Evolutionary conservation across 139 green algal species (phyloP), one percentile per base, ranked within the genome.

Genomic region (Spirogloea muscicola): DNA sequence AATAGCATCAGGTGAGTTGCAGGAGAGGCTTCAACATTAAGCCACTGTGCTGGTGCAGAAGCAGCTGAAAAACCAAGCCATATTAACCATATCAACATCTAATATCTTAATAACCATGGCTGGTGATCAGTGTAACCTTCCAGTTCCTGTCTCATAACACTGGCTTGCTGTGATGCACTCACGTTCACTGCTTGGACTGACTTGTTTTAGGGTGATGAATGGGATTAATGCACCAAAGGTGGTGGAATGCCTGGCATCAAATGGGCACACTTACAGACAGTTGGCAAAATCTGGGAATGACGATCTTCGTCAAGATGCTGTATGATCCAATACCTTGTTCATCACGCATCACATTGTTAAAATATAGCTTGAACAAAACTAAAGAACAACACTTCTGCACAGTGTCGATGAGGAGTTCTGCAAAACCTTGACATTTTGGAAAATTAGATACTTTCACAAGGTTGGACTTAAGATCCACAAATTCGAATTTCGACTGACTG

Each of bases 261-360:
- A 78, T 16, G 88, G 89, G 1, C 25, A 37, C 33, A 39, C 25
- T 3, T 82, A 86, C 69, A 52, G 60, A 33, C 84, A 93, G 84
- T 81, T 92, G 59, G 85, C 87, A 39, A 95, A 94, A 76, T 84
- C 77, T 37, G 89, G 89, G 27, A 89, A 89, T 61, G 91, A 96
- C 72, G 90, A 94, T 65, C 61, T 95, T 49, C 86, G 90, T 0
- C 91, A 98, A 86, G 94, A 98, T 60, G 94, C 94, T 0, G 91
- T 81, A 27, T 10, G 60, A n/a, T n/a, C n/a, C n/a, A n/a, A n/a
- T n/a, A n/a, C n/a, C n/a, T n/a, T n/a, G 7, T 62, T 62, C 10
- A n/a, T n/a, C n/a, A 16, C 13, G 44, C n/a, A n/a, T n/a, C n/a
- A n/a, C n/a, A n/a, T n/a, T n/a, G n/a, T n/a, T n/a, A n/a, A n/a